Evolutionary conservation across 164 flowering plant species (phyloP).

Genomic region (Kalanchoe fedtschenkoi): DNA sequence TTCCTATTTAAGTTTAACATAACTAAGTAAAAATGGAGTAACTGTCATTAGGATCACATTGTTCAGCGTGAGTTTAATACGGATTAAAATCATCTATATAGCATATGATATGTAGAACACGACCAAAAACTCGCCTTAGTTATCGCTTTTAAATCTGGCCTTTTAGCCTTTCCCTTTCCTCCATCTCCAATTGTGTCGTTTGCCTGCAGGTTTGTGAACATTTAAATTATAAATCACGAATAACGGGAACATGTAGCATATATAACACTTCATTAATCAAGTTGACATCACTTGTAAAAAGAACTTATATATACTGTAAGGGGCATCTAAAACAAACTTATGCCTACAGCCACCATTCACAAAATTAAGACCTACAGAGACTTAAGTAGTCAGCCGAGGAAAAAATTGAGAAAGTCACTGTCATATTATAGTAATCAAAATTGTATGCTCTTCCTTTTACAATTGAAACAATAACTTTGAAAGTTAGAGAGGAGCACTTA

Average conservation of each 20-base stretch:
- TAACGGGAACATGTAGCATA: neutral
- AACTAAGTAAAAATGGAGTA: neutral
- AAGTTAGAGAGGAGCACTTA: neutral
- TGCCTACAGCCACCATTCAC: too few relatives aligned
- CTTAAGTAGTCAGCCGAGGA: too few relatives aligned
- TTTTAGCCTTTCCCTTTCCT: slow-evolving; percentile 25
- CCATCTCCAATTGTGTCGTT: slow-evolving; percentile 13
- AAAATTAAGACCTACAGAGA: too few relatives aligned
- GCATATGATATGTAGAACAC: neutral
- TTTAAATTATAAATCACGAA: neutral
- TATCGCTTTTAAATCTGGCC: slow-evolving; percentile 63
- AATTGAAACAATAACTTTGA: neutral
- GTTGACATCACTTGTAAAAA: too few relatives aligned
- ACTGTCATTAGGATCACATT: neutral
- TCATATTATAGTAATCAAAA: neutral
- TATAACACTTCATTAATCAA: too few relatives aligned
- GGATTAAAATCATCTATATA: neutral
- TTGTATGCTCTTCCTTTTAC: neutral
- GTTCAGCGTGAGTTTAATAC: neutral
- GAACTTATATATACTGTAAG: too few relatives aligned
- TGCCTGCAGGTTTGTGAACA: slow-evolving; percentile 25
- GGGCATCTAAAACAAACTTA: too few relatives aligned
- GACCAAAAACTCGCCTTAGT: slow-evolving; percentile 27
- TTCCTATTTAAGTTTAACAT: neutral
- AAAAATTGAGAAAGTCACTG: too few relatives aligned